phyloP scores from a whole-genome alignment of 768 basidiomycete species.

The Dacryopinax spathularia region DNA sequence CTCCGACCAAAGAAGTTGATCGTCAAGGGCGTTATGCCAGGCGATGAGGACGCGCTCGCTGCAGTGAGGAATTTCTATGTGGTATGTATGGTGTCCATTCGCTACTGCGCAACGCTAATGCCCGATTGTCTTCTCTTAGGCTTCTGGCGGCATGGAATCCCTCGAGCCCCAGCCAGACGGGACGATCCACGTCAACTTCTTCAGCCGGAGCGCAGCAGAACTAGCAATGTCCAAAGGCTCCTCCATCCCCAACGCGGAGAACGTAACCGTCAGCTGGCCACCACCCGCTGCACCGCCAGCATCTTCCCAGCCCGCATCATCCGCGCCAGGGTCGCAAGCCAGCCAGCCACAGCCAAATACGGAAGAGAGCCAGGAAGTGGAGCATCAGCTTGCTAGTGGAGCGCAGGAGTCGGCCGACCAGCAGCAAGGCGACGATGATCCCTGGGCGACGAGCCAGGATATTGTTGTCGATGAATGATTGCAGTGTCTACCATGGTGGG shows the following conservation, averaged over 20 bases:
- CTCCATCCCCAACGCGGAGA: not conserved
- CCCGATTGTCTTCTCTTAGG: not conserved
- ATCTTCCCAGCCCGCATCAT: not conserved
- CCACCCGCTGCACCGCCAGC: not conserved
- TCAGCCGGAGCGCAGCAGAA: not conserved
- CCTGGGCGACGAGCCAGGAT: not conserved
- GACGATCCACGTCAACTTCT: not conserved
- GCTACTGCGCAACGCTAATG: too few relatives aligned
- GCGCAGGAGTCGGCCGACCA: not conserved
- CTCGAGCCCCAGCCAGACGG: conserved; percentile 1
- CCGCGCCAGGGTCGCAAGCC: not conserved
- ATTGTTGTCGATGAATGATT: not conserved
- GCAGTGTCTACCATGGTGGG: not conserved
- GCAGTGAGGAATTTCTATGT: conserved; percentile 74
- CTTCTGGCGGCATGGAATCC: not conserved
- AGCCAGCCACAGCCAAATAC: not conserved
- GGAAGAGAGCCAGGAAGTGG: conserved; percentile 2
- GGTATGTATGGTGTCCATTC: conserved; percentile 32
- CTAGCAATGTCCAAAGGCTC: not conserved
- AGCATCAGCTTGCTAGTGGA: not conserved
- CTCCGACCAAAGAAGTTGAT: conserved; percentile 72
- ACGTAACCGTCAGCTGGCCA: not conserved
- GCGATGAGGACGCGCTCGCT: conserved; percentile 34
- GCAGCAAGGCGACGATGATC: not conserved
- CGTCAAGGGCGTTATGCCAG: conserved; percentile 48